Base-by-base conservation (phyloP, 768 basidiomycete genomes). In the Termitomyces sp. region DNA sequence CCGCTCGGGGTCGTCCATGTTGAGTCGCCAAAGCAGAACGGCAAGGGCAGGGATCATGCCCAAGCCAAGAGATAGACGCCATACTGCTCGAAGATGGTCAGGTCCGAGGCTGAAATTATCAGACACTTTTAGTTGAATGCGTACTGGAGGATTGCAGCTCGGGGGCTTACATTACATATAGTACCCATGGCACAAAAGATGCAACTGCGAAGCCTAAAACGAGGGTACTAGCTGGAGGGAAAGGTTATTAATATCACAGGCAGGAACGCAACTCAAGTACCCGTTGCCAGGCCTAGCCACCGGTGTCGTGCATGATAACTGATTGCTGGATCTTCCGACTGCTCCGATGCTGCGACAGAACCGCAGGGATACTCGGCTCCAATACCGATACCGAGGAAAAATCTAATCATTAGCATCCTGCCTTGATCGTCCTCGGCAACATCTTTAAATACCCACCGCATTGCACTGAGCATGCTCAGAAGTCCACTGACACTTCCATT, bases 301-400 rank as follows among this genome's bases (percentile, higher is more conserved):
- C 85, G 73, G 65, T 94, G 87, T 64, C 91, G 92, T 5, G 88
- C 79, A 52, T 84, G 83, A 71, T 89, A 89, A 59, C 69, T 76
- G 63, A 96, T 86, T 6, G 79, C 82, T 7, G 80, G 74, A 66
- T 89, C 88, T 67, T 96, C 94, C 0, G 92, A 89, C 64, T 91
- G 89, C 64, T 96, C 94, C 1, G 90, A 87, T 4, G 87, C 88
- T 7, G 91, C 86, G 10, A 93, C 90, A 0, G 87, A 88, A n/a
- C 94, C 93, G 59, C 90, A 91, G 7, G 94, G 93, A 61, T 94
- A 94, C 68, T 91, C 89, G 2, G 89, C 89, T 3, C 91, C 90
- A 0, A 93, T 78, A 19, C 94, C 92, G 52, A 95, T 86, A 40
- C 94, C 94, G 48, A 94, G 77, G 2, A 95, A 68, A 76, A 94